Conservation (phyloP, 495 filamentous ascomycete species). For the Hapsidospora chrysogenum region DNA sequence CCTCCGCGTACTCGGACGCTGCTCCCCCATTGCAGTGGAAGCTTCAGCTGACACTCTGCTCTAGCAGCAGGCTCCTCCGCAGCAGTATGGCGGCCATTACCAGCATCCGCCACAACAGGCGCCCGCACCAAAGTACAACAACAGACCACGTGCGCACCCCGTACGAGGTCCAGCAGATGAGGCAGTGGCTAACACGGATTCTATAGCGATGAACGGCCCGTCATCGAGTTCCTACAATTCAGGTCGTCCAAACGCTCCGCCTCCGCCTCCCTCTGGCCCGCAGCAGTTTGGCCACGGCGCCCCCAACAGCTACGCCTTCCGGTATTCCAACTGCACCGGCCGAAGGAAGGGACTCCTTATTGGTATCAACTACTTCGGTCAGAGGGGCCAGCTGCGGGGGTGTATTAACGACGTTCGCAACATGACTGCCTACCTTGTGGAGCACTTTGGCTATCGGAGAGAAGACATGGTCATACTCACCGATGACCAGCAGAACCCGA, state of each 20-base stretch:
- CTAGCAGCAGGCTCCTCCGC: conserved; percentile 5
- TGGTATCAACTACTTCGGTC: conserved; percentile 95
- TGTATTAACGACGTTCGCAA: conserved; percentile 99
- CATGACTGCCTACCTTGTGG: conserved; percentile 83
- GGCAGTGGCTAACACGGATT: neutral
- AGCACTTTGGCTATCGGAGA: conserved; percentile 81
- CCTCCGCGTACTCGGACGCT: no score
- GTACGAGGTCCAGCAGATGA: neutral
- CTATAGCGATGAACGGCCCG: no score
- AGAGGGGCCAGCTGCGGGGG: conserved; percentile 77
- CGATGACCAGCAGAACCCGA: conserved; percentile 91
- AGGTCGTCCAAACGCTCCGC: conserved; percentile 34
- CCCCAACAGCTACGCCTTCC: conserved; percentile 62
- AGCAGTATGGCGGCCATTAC: conserved; percentile 13
- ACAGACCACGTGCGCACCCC: conserved; percentile 16
- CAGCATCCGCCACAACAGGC: conserved; percentile 23
- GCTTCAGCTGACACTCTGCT: neutral
- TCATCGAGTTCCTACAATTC: conserved; percentile 36
- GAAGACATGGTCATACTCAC: conserved; percentile 98
- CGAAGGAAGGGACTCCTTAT: conserved; percentile 85
- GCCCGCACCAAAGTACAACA: conserved; percentile 23
- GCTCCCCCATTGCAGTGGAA: no score
- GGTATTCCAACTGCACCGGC: conserved; percentile 86
- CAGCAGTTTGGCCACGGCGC: conserved; percentile 67
- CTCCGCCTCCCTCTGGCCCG: conserved; percentile 38